phyloP scores from a whole-genome alignment of 2,329 filamentous ascomycete species.

The Colletotrichum cereale region DNA sequence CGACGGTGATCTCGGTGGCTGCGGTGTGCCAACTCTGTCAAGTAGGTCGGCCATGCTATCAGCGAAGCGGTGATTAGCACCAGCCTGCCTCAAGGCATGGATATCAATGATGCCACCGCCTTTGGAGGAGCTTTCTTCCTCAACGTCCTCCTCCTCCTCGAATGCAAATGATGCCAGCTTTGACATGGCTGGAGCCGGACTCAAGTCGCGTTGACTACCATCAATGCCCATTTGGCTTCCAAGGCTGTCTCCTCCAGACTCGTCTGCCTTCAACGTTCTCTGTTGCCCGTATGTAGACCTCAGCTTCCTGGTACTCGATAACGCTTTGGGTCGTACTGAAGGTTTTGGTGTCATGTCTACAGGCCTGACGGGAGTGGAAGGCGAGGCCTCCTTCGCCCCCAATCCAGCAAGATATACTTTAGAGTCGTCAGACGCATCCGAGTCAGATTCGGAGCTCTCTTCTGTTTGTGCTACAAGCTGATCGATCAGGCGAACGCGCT shows the following conservation, averaged over 20 bases:
- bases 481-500: slow-evolving; percentile 39
- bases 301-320: slow-evolving; percentile 31
- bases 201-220: slow-evolving; percentile 37
- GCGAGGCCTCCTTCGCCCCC: neutral
- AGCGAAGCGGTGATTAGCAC: slow-evolving; percentile 74
- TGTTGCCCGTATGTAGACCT: slow-evolving; percentile 39
- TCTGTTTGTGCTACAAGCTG: slow-evolving; percentile 38
- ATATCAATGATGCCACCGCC: slow-evolving; percentile 69
- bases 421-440: slow-evolving; percentile 18
- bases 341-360: slow-evolving; percentile 26
- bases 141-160: slow-evolving; percentile 58
- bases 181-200: slow-evolving; percentile 32
- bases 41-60: slow-evolving; percentile 75
- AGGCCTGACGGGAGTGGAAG: slow-evolving; percentile 16
- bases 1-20: slow-evolving; percentile 56
- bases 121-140: slow-evolving; percentile 56
- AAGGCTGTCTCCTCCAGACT: slow-evolving; percentile 41
- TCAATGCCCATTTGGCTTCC: slow-evolving; percentile 45
- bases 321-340: slow-evolving; percentile 23
- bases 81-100: slow-evolving; percentile 74
- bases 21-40: slow-evolving; percentile 68
- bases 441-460: slow-evolving; percentile 33
- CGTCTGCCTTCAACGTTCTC: slow-evolving; percentile 52
- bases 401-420: neutral
- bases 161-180: slow-evolving; percentile 48